phyloP scores from a whole-genome alignment of 148 eudicot genomes.

The Vaccinium myrtillus region DNA sequence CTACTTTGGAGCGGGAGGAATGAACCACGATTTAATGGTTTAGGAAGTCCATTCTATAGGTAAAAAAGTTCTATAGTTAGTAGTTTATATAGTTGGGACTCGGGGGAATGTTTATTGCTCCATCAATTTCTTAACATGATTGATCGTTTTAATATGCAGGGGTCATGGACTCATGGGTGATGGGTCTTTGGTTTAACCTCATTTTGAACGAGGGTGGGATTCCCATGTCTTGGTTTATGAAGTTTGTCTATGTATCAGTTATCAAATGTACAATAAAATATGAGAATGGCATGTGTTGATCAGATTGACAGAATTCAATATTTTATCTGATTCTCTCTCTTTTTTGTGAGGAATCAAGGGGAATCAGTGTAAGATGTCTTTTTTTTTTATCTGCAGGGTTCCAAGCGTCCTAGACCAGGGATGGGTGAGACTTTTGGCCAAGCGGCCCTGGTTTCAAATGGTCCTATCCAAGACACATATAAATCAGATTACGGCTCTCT shows the following conservation, averaged over 20 bases:
- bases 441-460: conserved; percentile 50
- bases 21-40: background rate
- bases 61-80: background rate
- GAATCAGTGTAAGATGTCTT: background rate
- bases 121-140: conserved; percentile 2
- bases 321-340: background rate
- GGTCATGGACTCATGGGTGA: background rate
- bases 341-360: background rate
- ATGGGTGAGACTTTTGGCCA: conserved; percentile 61
- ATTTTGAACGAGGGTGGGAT: background rate
- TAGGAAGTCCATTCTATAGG: background rate
- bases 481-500: conserved; percentile 38
- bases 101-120: background rate
- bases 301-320: conserved; percentile 1
- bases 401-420: conserved; percentile 75
- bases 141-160: background rate
- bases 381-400: conserved; percentile 56
- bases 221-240: background rate
- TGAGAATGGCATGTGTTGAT: background rate
- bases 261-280: background rate
- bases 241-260: background rate
- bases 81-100: background rate
- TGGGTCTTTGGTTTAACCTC: conserved; percentile 1
- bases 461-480: conserved; percentile 43
- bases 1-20: background rate